Percentiles rank a stretch among this genome's conserved stretches.
These are phyloP conservation scores for Polytolypa hystricis DNA, from an alignment of 2,329 filamentous ascomycete genomes.

Conservation along the genomic window DNA sequence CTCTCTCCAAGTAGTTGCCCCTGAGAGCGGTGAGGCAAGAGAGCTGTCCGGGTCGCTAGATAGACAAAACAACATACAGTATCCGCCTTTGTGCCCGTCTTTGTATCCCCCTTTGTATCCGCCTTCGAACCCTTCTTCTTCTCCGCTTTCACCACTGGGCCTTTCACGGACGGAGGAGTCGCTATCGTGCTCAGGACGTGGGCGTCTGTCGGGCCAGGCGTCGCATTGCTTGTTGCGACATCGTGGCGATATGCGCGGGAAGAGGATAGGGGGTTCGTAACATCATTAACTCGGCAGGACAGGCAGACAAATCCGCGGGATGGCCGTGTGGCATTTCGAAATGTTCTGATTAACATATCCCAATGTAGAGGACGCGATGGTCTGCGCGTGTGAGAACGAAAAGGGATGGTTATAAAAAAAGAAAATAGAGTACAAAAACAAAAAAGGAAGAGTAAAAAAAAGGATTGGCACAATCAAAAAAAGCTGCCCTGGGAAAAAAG, in stretches of 20 bases:
- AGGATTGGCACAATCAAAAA: slow-evolving; percentile 4
- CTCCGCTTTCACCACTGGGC: no score
- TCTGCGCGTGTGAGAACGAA: no score
- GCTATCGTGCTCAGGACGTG: neutral
- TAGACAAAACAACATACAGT: no score
- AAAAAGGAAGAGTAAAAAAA: slow-evolving; percentile 8
- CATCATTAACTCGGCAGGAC: slow-evolving; percentile 22
- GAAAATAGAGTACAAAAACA: neutral
- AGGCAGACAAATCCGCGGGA: slow-evolving; percentile 25
- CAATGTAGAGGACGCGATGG: neutral
- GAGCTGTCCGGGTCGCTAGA: no score
- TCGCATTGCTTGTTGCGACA: slow-evolving; percentile 8
- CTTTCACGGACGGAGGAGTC: no score
- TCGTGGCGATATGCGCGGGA: slow-evolving; percentile 19
- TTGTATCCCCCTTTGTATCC: no score
- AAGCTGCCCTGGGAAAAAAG: neutral
- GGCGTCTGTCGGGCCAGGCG: neutral
- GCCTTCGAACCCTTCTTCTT: no score
- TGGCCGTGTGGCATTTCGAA: slow-evolving; percentile 27
- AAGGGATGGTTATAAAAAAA: neutral
- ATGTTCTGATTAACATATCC: slow-evolving; percentile 27
- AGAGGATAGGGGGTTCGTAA: slow-evolving; percentile 14
- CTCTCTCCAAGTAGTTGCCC: no score
- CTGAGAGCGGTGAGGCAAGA: no score
- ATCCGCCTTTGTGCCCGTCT: no score